Conservation (phyloP, 1,284 basidiomycete species). For the Cutaneotrichosporon mucoides region DNA sequence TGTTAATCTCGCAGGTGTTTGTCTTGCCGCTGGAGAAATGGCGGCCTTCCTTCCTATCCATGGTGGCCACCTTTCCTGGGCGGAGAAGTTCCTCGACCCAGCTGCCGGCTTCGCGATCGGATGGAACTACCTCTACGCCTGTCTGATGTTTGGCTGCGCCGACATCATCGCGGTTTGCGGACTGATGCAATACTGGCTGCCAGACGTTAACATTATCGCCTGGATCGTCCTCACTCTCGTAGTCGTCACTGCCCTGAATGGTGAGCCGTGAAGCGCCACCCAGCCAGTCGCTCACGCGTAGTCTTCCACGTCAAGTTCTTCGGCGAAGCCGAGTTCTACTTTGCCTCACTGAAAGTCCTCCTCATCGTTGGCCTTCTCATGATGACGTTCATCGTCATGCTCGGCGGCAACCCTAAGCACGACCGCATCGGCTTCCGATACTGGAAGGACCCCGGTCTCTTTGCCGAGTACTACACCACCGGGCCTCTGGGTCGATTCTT, state of each 20-base stretch:
- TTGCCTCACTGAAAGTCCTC: conserved; percentile 15
- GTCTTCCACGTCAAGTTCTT: conserved; percentile 13
- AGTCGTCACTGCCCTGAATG: conserved; percentile 20
- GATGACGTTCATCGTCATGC: conserved; percentile 10
- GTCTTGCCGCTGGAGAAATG: conserved; percentile 16
- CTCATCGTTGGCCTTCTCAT: conserved; percentile 7
- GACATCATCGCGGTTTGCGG: conserved; percentile 30
- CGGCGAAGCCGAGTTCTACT: conserved; percentile 18
- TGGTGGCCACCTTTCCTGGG: conserved; percentile 20
- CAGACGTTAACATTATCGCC: conserved; percentile 22
- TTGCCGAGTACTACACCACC: conserved; percentile 12
- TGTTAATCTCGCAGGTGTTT: not conserved
- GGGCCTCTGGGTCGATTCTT: conserved; percentile 24
- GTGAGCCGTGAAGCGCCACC: not conserved
- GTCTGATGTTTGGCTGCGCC: conserved; percentile 19
- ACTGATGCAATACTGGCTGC: conserved; percentile 25
- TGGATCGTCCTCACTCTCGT: conserved; percentile 23
- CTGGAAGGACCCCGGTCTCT: conserved; percentile 30
- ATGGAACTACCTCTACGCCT: conserved; percentile 28
- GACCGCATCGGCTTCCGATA: conserved; percentile 31
- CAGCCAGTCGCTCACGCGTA: not conserved
- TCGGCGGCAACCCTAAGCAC: conserved; percentile 30
- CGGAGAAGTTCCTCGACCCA: conserved; percentile 14
- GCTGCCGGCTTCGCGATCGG: conserved; percentile 15
- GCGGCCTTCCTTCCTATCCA: conserved; percentile 18